These are phyloP conservation scores for Sorghum bicolor DNA, from an alignment of 176 grass and related monocot species.

Conservation along the genomic window Sorghum_bicolor_NCBIv3 NC_012879.2:52765001-52765500, in stretches of 20 bases:
- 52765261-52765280: not conserved
- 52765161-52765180: too few relatives aligned
- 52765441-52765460: constrained; percentile 63
- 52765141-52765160: too few relatives aligned
- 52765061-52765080: too few relatives aligned
- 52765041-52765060: too few relatives aligned
- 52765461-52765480: constrained; percentile 82
- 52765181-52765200: not conserved
- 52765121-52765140: too few relatives aligned
- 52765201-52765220: not conserved
- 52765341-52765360: constrained; percentile 80
- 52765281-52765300: constrained; percentile 60
- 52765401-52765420: constrained; percentile 82
- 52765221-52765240: too few relatives aligned
- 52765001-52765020: too few relatives aligned
- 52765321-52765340: constrained; percentile 73
- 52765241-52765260: too few relatives aligned
- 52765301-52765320: constrained; percentile 67
- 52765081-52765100: too few relatives aligned
- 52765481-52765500: constrained; percentile 79
- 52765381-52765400: constrained; percentile 74
- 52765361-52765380: constrained; percentile 58
- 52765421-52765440: constrained; percentile 46
- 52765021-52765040: too few relatives aligned
- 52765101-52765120: too few relatives aligned